Evolutionary conservation across 148 eudicot species (phyloP).

Genomic region (Amaranthus hypochondriacus): DNA sequence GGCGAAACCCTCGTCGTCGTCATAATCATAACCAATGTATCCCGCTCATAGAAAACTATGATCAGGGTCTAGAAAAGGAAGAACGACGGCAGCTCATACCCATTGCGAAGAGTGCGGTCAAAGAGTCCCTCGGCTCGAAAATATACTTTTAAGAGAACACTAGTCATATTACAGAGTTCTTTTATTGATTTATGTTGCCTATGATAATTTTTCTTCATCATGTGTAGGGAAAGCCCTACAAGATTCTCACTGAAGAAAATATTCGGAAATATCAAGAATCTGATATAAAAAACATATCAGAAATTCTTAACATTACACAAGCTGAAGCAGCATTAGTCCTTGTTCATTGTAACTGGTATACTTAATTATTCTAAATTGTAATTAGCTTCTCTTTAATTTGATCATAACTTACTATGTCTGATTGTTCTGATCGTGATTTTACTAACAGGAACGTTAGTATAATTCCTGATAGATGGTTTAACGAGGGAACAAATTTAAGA

Average conservation of each 20-base stretch:
- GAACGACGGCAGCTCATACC: no score
- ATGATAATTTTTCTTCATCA: not conserved
- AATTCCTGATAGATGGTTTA: constrained; percentile 17
- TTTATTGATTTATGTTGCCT: not conserved
- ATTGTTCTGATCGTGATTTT: not conserved
- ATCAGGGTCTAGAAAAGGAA: no score
- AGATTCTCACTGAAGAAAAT: not conserved
- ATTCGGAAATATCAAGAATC: constrained; percentile 2
- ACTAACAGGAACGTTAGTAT: constrained; percentile 9
- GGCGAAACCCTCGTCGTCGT: no score
- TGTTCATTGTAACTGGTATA: constrained; percentile 18
- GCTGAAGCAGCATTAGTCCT: constrained; percentile 13
- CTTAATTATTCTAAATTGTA: no score
- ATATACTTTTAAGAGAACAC: no score
- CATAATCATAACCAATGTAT: no score
- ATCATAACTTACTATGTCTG: not conserved
- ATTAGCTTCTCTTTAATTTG: no score
- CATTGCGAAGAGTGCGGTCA: no score
- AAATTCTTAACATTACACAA: constrained; percentile 5
- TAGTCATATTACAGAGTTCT: not conserved
- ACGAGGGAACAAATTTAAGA: not conserved
- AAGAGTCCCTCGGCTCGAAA: no score
- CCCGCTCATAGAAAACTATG: no score
- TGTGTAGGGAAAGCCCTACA: constrained; percentile 9
- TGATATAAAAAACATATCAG: constrained; percentile 2